Conservation (phyloP, 2,329 filamentous ascomycete species). For the Exophiala mesophila region DNA sequence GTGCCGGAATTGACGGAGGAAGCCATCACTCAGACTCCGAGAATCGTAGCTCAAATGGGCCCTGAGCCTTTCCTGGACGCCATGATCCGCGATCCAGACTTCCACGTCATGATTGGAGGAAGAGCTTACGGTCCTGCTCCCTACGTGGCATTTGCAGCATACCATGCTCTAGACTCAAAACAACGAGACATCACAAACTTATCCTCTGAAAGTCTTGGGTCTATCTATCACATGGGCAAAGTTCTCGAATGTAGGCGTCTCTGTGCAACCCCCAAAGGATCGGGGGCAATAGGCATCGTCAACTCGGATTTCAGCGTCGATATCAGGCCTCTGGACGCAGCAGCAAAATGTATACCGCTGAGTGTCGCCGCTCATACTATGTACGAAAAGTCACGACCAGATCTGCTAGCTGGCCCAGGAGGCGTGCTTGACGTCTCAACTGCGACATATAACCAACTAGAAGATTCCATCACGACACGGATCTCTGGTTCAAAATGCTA, state of each 20-base stretch:
- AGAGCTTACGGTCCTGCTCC: constrained; percentile 40
- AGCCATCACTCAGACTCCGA: constrained; percentile 36
- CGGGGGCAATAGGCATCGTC: constrained; percentile 40
- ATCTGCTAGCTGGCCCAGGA: constrained; percentile 48
- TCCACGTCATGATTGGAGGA: constrained; percentile 47
- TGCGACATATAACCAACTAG: constrained; percentile 42
- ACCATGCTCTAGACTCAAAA: constrained; percentile 28
- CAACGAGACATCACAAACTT: not conserved
- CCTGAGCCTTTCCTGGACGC: constrained; percentile 42
- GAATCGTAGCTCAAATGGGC: constrained; percentile 44
- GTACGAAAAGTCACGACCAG: constrained; percentile 53
- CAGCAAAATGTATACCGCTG: constrained; percentile 42
- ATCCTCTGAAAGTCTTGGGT: constrained; percentile 27
- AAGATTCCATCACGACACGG: constrained; percentile 27
- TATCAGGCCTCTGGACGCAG: constrained; percentile 38
- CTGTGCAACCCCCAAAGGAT: constrained; percentile 46
- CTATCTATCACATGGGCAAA: constrained; percentile 51
- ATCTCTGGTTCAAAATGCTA: constrained; percentile 44
- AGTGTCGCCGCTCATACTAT: constrained; percentile 51
- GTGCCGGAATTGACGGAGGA: constrained; percentile 11
- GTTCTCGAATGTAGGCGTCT: constrained; percentile 50
- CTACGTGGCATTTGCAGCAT: constrained; percentile 36
- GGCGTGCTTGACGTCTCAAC: constrained; percentile 42
- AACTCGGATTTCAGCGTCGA: constrained; percentile 46
- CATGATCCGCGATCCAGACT: constrained; percentile 39